Evolutionary conservation across 352 stramenopile species (phyloP).

Genomic region (Phytophthora podocarpi): DNA sequence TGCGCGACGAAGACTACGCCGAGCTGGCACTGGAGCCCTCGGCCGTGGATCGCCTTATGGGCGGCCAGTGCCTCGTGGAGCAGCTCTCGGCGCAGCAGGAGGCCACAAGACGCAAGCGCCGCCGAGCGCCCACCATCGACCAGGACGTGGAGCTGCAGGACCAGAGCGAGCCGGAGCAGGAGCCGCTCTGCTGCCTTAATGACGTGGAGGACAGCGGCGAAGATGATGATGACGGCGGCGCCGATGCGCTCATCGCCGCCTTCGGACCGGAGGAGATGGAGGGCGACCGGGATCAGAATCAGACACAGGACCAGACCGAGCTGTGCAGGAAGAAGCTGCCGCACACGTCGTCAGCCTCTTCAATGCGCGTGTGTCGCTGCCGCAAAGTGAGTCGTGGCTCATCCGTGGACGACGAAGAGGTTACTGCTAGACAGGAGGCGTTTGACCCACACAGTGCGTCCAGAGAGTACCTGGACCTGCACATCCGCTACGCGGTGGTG

Average conservation of each 20-base stretch:
- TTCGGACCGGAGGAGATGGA: constrained; percentile 28
- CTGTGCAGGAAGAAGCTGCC: constrained; percentile 20
- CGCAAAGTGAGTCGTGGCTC: constrained; percentile 16
- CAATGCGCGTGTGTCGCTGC: constrained; percentile 34
- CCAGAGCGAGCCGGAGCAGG: constrained; percentile 3
- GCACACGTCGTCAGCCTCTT: constrained; percentile 27
- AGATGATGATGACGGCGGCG: constrained; percentile 36
- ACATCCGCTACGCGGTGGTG: constrained; percentile 50
- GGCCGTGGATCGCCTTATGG: constrained; percentile 47
- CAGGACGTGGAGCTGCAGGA: constrained; percentile 21
- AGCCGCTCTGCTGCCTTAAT: constrained; percentile 14
- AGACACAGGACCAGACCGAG: constrained; percentile 32
- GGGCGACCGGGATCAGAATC: constrained; percentile 33
- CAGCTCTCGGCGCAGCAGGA: constrained; percentile 32
- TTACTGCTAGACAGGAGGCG: not conserved
- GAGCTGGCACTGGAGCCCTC: constrained; percentile 40
- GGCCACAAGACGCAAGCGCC: constrained; percentile 27
- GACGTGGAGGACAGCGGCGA: constrained; percentile 33
- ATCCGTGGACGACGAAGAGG: constrained; percentile 15
- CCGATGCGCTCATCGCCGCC: constrained; percentile 41
- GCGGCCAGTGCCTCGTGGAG: constrained; percentile 50
- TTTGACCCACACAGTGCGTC: constrained; percentile 39
- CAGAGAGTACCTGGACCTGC: constrained; percentile 52
- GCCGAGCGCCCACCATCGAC: constrained; percentile 22
- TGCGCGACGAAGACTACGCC: constrained; percentile 41